phyloP scores from a whole-genome alignment of 2,329 filamentous ascomycete genomes.

The Talaromyces sp. region DNA sequence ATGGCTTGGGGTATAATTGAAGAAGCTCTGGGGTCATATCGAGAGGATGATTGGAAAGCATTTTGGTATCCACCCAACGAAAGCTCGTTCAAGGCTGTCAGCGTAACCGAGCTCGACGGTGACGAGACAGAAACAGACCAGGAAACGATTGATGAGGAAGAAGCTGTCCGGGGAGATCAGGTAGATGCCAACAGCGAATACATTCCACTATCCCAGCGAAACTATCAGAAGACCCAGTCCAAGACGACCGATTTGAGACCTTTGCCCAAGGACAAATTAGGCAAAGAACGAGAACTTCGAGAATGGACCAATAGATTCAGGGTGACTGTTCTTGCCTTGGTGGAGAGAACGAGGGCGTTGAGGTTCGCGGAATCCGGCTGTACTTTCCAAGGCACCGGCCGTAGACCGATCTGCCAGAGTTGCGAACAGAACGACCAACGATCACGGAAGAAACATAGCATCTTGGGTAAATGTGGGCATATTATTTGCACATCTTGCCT shows the following conservation, averaged over 20 bases:
- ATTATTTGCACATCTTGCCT: slow-evolving; percentile 43
- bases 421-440: slow-evolving; percentile 27
- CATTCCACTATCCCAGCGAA: background rate
- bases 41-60: slow-evolving; percentile 25
- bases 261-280: slow-evolving; percentile 11
- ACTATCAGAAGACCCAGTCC: background rate
- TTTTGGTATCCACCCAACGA: slow-evolving; percentile 23
- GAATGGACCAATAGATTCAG: slow-evolving; percentile 19
- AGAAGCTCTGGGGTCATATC: slow-evolving; percentile 17
- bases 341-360: slow-evolving; percentile 20
- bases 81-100: background rate
- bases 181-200: background rate
- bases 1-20: slow-evolving; percentile 21
- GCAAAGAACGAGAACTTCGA: slow-evolving; percentile 19
- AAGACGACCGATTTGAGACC: slow-evolving; percentile 6
- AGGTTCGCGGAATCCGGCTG: slow-evolving; percentile 23
- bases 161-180: background rate
- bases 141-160: slow-evolving; percentile 2
- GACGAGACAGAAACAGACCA: background rate
- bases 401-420: slow-evolving; percentile 25
- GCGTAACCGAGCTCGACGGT: background rate
- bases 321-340: slow-evolving; percentile 21
- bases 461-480: slow-evolving; percentile 51
- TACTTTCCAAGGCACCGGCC: slow-evolving; percentile 17
- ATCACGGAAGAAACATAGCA: slow-evolving; percentile 26